Evolutionary conservation across 1,284 basidiomycete species (phyloP).

Genomic region (Ustilago sp.): DNA sequence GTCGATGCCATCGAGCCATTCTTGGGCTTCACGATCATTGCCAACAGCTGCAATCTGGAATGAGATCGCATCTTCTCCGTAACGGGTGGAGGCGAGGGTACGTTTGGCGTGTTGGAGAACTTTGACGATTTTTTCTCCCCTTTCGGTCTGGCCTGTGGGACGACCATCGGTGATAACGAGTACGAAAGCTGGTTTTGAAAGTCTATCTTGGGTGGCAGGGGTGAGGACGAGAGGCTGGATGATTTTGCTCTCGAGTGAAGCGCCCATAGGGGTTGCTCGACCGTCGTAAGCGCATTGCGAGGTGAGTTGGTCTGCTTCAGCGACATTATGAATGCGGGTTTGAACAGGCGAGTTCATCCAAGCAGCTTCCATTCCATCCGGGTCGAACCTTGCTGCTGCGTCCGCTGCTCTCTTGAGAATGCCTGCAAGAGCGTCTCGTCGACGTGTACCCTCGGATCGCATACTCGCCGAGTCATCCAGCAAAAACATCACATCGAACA

Average conservation of each 20-base stretch:
- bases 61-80: conserved; percentile 57
- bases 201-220: conserved; percentile 25
- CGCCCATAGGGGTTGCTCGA: conserved; percentile 55
- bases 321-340: conserved; percentile 43
- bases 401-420: conserved; percentile 58
- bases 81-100: conserved; percentile 26
- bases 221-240: conserved; percentile 44
- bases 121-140: conserved; percentile 47
- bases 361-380: conserved; percentile 58
- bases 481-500: conserved; percentile 63
- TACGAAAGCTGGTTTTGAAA: conserved; percentile 53
- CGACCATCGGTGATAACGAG: conserved; percentile 60
- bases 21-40: conserved; percentile 61
- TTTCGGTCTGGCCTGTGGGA: conserved; percentile 53
- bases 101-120: conserved; percentile 53
- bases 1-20: conserved; percentile 64
- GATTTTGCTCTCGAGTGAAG: conserved; percentile 48
- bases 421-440: conserved; percentile 43
- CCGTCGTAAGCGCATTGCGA: conserved; percentile 50
- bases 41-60: conserved; percentile 61
- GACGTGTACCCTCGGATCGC: conserved; percentile 35
- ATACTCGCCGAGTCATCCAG: conserved; percentile 61
- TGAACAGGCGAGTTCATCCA: conserved; percentile 55
- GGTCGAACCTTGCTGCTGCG: conserved; percentile 57
- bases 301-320: conserved; percentile 47